Conservation (phyloP, 805 yeast genomes). For the Metschnikowia noctiluminum region DNA sequence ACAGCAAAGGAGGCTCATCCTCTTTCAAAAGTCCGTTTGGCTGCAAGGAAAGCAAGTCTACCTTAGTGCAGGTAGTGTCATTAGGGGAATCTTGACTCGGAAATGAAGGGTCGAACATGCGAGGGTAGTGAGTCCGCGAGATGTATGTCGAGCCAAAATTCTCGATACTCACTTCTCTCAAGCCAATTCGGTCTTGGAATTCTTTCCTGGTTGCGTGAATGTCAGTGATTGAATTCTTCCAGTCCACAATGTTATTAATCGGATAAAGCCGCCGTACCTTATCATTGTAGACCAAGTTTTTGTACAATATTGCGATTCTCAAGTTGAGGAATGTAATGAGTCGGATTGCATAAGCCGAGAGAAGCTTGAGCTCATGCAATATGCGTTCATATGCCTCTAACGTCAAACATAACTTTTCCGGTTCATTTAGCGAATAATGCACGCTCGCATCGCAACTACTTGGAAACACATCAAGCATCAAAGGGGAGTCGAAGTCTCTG, state of each 20-base stretch:
- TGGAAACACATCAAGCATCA: constrained; percentile 35
- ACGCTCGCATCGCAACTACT: constrained; percentile 24
- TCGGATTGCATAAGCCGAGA: constrained; percentile 31
- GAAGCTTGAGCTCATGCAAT: constrained; percentile 16
- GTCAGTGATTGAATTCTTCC: constrained; percentile 28
- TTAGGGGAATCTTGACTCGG: background rate
- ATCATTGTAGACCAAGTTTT: constrained; percentile 25
- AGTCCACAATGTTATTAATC: constrained; percentile 21
- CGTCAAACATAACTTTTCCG: constrained; percentile 13
- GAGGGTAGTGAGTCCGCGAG: constrained; percentile 12
- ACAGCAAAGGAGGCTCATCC: constrained; percentile 11
- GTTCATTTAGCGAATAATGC: constrained; percentile 21
- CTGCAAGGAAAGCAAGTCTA: constrained; percentile 12
- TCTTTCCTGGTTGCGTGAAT: constrained; percentile 22
- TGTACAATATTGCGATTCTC: constrained; percentile 29
- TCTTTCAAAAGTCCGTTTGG: constrained; percentile 11
- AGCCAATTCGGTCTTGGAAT: constrained; percentile 20
- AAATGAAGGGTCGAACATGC: constrained; percentile 1
- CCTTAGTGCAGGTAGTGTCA: background rate
- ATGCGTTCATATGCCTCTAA: constrained; percentile 15
- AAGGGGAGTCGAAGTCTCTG: constrained; percentile 40
- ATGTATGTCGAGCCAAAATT: constrained; percentile 16
- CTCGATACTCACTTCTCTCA: constrained; percentile 26
- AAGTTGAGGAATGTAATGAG: constrained; percentile 27
- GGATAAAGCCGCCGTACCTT: constrained; percentile 22